Percentiles rank a stretch among this genome's conserved stretches.
phyloP scores from a whole-genome alignment of 495 filamentous ascomycete species.

The Hypoxylon intermedium region DNA sequence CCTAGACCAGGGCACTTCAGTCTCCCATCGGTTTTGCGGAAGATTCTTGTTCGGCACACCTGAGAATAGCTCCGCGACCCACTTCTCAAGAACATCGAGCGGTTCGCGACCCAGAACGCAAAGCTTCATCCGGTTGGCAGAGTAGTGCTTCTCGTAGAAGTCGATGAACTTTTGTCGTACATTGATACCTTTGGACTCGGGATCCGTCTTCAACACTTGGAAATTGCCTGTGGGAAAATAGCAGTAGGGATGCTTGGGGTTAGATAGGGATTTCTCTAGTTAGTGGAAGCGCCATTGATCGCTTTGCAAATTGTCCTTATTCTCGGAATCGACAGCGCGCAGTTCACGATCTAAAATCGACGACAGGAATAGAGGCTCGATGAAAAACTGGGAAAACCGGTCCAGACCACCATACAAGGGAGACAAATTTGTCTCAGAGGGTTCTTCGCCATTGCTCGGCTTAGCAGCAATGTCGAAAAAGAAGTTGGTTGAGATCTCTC shows the following conservation, averaged over 20 bases:
- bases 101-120: slow-evolving; percentile 87
- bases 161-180: slow-evolving; percentile 93
- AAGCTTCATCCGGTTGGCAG: slow-evolving; percentile 94
- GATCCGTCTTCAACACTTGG: slow-evolving; percentile 84
- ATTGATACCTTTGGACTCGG: slow-evolving; percentile 81
- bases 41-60: slow-evolving; percentile 85
- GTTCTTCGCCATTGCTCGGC: slow-evolving; percentile 60
- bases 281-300: slow-evolving; percentile 93
- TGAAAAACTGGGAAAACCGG: slow-evolving; percentile 97
- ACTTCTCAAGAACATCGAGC: slow-evolving; percentile 83
- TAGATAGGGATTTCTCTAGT: slow-evolving; percentile 88
- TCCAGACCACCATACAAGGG: slow-evolving; percentile 90
- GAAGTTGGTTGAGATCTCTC: slow-evolving; percentile 92
- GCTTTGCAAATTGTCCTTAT: slow-evolving; percentile 98
- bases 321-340: slow-evolving; percentile 93
- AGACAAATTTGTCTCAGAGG: slow-evolving; percentile 62
- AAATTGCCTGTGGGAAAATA: slow-evolving; percentile 96
- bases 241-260: slow-evolving; percentile 88
- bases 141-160: slow-evolving; percentile 90
- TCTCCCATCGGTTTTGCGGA: slow-evolving; percentile 80
- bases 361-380: slow-evolving; percentile 86
- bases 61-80: slow-evolving; percentile 88
- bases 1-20: slow-evolving; percentile 69
- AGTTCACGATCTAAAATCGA: slow-evolving; percentile 92
- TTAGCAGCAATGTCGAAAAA: slow-evolving; percentile 93